Conservation (phyloP, 2,329 filamentous ascomycete species). For the Apiospora marii region DNA sequence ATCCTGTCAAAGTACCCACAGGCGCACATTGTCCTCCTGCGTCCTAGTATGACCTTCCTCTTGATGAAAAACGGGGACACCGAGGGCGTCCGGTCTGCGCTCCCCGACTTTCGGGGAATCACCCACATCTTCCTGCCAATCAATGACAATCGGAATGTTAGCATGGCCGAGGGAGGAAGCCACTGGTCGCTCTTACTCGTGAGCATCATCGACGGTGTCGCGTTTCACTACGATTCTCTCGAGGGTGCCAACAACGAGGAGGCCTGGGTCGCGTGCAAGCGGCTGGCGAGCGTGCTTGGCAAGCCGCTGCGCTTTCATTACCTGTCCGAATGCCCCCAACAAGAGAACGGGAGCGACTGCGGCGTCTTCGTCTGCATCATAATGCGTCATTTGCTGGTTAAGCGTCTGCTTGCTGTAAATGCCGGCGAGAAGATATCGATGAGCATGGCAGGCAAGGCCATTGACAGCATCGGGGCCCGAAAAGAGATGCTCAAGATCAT, state of each 20-base stretch:
- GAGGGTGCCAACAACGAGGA: conserved; percentile 78
- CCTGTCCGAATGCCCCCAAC: conserved; percentile 85
- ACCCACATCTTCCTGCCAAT: conserved; percentile 96
- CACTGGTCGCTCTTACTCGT: conserved; percentile 97
- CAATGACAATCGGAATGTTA: conserved; percentile 83
- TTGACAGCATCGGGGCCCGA: conserved; percentile 80
- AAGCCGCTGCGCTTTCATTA: conserved; percentile 78
- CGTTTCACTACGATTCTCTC: conserved; percentile 96
- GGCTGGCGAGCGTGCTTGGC: conserved; percentile 73
- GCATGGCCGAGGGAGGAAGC: conserved; percentile 83
- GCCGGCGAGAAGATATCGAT: conserved; percentile 89
- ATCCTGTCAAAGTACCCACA: conserved; percentile 80
- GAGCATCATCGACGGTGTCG: conserved; percentile 84
- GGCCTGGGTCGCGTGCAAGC: conserved; percentile 72
- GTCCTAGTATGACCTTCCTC: conserved; percentile 92
- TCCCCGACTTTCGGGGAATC: conserved; percentile 81
- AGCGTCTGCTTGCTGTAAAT: conserved; percentile 80
- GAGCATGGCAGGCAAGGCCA: conserved; percentile 85
- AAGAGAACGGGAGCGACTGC: conserved; percentile 92
- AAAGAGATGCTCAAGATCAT: conserved; percentile 94
- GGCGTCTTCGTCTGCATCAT: conserved; percentile 95
- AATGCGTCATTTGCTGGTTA: conserved; percentile 93
- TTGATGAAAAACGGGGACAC: conserved; percentile 77
- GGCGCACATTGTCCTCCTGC: conserved; percentile 87
- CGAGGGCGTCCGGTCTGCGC: conserved; percentile 66